phyloP scores from a whole-genome alignment of 2,329 filamentous ascomycete genomes.

The Escovopsis sp. region DNA sequence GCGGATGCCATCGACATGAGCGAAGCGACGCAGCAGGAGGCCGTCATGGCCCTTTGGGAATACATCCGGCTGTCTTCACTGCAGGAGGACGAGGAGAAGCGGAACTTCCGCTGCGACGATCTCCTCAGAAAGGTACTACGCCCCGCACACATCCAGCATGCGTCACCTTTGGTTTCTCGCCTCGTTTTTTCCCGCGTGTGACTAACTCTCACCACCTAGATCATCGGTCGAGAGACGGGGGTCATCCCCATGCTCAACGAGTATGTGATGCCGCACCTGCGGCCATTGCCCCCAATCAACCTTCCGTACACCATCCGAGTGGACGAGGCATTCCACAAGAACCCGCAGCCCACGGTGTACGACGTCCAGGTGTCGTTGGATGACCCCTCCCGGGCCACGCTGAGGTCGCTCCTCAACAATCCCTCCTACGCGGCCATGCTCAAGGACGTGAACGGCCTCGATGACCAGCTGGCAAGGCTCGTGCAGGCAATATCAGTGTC shows the following conservation, averaged over 20 bases:
- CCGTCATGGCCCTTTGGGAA: slow-evolving; percentile 87
- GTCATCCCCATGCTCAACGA: slow-evolving; percentile 78
- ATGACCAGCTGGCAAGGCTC: slow-evolving; percentile 73
- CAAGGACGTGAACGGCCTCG: slow-evolving; percentile 59
- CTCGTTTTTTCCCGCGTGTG: background rate
- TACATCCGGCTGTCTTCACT: slow-evolving; percentile 77
- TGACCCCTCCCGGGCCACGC: slow-evolving; percentile 59
- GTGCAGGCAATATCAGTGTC: slow-evolving; percentile 71
- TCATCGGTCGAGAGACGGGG: slow-evolving; percentile 61
- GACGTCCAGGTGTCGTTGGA: slow-evolving; percentile 76
- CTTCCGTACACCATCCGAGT: slow-evolving; percentile 89
- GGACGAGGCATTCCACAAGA: slow-evolving; percentile 65
- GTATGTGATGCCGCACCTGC: slow-evolving; percentile 64
- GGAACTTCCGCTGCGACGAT: slow-evolving; percentile 82
- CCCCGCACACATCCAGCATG: background rate
- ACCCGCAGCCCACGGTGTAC: slow-evolving; percentile 70
- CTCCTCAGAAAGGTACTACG: slow-evolving; percentile 61
- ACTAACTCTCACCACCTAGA: slow-evolving; percentile 27
- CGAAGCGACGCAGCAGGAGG: slow-evolving; percentile 76
- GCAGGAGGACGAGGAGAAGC: slow-evolving; percentile 89
- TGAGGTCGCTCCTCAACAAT: slow-evolving; percentile 52
- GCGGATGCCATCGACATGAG: slow-evolving; percentile 74
- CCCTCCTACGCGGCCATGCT: slow-evolving; percentile 57
- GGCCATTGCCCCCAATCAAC: slow-evolving; percentile 64
- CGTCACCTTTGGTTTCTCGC: background rate